Evolutionary conservation across 306 rosid genomes (phyloP).

Genomic region (Vicia villosa): DNA sequence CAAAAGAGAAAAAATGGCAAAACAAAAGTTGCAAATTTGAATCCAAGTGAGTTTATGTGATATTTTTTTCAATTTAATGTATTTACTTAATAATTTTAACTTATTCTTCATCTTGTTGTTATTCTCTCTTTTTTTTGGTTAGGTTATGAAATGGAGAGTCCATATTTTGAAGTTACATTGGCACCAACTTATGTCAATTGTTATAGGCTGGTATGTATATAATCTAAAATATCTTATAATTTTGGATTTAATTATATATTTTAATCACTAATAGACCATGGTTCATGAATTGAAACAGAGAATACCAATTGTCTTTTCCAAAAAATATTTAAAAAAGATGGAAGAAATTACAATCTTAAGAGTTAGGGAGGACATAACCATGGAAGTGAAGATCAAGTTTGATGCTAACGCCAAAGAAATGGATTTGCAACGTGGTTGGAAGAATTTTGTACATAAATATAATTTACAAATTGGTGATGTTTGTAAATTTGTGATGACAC

Average conservation of each 20-base stretch:
- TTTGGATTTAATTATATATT: not conserved
- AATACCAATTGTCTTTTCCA: not conserved
- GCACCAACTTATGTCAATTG: not conserved
- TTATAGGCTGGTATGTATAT: not conserved
- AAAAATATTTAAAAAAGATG: not conserved
- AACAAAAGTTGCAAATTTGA: too few species aligned
- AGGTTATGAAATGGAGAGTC: not conserved
- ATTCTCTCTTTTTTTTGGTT: too few species aligned
- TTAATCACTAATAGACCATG: not conserved
- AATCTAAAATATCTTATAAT: not conserved
- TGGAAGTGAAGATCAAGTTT: not conserved
- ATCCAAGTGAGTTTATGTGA: too few species aligned
- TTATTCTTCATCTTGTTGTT: too few species aligned
- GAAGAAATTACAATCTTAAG: not conserved
- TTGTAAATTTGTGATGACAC: too few species aligned
- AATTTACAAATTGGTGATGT: too few species aligned
- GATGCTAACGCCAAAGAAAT: too few species aligned
- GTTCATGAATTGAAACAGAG: not conserved
- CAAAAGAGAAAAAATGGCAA: too few species aligned
- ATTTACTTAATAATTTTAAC: too few species aligned
- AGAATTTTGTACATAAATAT: not conserved
- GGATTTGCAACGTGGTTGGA: not conserved
- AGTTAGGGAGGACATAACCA: not conserved
- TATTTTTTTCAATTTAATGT: too few species aligned
- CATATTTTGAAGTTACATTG: not conserved